Evolutionary conservation across 257 asterid species (phyloP).

Genomic region (Apocynum venetum): DNA sequence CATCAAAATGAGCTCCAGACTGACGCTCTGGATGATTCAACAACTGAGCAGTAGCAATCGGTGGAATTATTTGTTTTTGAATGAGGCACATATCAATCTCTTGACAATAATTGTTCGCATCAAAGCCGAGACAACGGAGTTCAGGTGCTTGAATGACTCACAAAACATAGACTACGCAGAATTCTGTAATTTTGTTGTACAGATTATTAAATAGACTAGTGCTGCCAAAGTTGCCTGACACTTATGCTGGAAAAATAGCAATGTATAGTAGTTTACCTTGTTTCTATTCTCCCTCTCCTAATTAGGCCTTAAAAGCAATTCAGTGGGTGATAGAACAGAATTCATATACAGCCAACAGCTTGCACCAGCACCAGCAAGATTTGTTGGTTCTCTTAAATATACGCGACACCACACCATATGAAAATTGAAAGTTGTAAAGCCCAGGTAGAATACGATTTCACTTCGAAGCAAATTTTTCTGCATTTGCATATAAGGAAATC

Average conservation of each 20-base stretch:
- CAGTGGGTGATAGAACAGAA: background rate
- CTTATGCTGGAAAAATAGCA: conserved; percentile 13
- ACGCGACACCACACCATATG: background rate
- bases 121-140: background rate
- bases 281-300: background rate
- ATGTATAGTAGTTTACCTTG: conserved; percentile 37
- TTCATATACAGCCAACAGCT: background rate
- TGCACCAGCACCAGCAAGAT: no score
- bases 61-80: background rate
- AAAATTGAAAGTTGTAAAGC: background rate
- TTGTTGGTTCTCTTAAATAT: background rate
- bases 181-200: conserved; percentile 39
- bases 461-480: background rate
- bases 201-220: conserved; percentile 33
- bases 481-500: background rate
- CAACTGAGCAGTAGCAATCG: conserved; percentile 7
- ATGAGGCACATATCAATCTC: background rate
- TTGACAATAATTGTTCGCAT: background rate
- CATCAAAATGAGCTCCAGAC: conserved; percentile 15
- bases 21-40: background rate
- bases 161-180: background rate
- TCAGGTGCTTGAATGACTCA: background rate
- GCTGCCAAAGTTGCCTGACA: conserved; percentile 17
- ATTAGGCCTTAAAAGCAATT: background rate
- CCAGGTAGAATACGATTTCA: background rate